Base-by-base conservation (phyloP, 164 flowering plant species). In the Platanus orientalis region DNA sequence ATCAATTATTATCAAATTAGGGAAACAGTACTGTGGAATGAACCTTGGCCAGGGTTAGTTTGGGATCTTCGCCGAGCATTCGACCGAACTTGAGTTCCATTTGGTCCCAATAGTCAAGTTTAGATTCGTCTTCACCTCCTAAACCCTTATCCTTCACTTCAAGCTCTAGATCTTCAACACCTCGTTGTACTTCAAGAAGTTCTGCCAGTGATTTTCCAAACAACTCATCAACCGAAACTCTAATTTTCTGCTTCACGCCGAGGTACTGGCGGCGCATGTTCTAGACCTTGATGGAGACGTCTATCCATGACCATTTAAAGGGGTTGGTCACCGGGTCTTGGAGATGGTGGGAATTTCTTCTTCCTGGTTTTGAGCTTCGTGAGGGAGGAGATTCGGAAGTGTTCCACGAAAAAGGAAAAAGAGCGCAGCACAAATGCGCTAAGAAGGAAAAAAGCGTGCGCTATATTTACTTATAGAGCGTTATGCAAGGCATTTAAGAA, bases 21-120 rank as follows among this genome's bases (percentile, higher is more conserved):
- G n/a, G n/a, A n/a, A n/a, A n/a, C n/a, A n/a, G n/a, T n/a, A n/a
- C n/a, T n/a, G n/a, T n/a, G n/a, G 44, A 36, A 42, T 10, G 64
- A 56, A 91, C 98, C 97, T 94, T 94, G 19, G 97, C 95, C 1
- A 89, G 69, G 55, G 98, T 89, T 25, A 94, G 80, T 65, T 91
- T 88, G 42, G 98, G 98, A 79, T 94, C 95, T 79, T 94, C 98
- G 16, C 97, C 98, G 36, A 94, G 49, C 73, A 87, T 27, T 21
- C 76, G 73, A n/a, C 96, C 98, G 61, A 89, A 90, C 71, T 94
- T 84, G 78, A 94, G 87, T 81, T 89, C 97, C 96, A 90, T 89
- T 61, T 68, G 76, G 68, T 94, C 98, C 85, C 82, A 75, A 14
- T 76, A 58, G 70, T 87, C 83, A 40, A 94, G 72, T 51, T 81